Evolutionary conservation across 164 flowering plant genomes (phyloP).

Genomic region (Annona squamosa): DNA sequence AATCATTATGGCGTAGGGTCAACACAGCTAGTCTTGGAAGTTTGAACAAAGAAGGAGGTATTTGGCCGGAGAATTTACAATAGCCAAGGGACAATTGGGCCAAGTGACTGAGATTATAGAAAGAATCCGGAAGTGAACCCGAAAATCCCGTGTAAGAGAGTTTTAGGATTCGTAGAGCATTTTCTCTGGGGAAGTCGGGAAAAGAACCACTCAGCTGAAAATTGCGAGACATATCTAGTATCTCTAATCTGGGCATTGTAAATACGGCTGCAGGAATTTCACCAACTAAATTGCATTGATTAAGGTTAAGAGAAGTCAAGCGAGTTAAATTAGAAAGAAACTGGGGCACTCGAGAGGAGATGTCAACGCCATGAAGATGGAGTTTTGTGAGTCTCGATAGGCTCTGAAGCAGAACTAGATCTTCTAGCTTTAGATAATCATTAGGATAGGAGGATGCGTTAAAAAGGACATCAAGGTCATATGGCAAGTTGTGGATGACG

Average conservation of each 20-base stretch:
- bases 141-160: constrained; percentile 25
- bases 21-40: constrained; percentile 27
- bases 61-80: constrained; percentile 29
- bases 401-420: constrained; percentile 6
- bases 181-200: constrained; percentile 25
- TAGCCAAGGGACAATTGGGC: constrained; percentile 17
- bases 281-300: background rate
- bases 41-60: constrained; percentile 27
- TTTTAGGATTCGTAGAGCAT: constrained; percentile 17
- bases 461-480: background rate
- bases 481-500: background rate
- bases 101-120: constrained; percentile 25
- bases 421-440: background rate
- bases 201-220: constrained; percentile 20
- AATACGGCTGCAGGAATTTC: background rate
- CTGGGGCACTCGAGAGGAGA: background rate
- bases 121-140: constrained; percentile 32
- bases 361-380: constrained; percentile 25
- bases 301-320: background rate
- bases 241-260: constrained; percentile 15
- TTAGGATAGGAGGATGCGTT: background rate
- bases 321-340: background rate
- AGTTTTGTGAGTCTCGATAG: constrained; percentile 23
- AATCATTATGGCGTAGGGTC: constrained; percentile 30
- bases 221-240: constrained; percentile 22